These are phyloP conservation scores for Aaosphaeria arxii DNA, from an alignment of 2,329 filamentous ascomycete genomes.

Conservation along the genomic window DNA sequence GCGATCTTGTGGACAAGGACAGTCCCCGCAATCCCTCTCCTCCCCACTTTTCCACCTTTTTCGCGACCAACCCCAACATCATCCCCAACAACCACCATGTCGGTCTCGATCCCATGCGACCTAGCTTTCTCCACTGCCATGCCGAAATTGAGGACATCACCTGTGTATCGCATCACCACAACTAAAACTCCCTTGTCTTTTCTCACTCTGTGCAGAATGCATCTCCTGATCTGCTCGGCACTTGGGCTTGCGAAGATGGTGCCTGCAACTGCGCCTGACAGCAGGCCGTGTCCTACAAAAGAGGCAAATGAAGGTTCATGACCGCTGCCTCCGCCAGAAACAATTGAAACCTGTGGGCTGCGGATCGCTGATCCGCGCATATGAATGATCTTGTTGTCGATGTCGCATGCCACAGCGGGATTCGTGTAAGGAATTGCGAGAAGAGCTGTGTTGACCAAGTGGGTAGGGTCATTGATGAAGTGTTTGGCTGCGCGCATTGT, in stretches of 20 bases:
- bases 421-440: conserved; percentile 78
- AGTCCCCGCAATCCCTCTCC: conserved; percentile 86
- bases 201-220: conserved; percentile 70
- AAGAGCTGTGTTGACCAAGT: conserved; percentile 75
- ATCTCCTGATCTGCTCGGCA: conserved; percentile 77
- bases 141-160: conserved; percentile 78
- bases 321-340: conserved; percentile 85
- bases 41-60: conserved; percentile 85
- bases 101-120: conserved; percentile 70
- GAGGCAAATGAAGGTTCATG: conserved; percentile 86
- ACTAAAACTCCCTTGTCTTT: conserved; percentile 73
- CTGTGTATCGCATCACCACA: conserved; percentile 93
- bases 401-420: conserved; percentile 76
- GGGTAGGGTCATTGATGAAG: conserved; percentile 80
- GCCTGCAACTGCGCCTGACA: conserved; percentile 79
- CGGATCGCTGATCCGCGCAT: conserved; percentile 5
- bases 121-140: conserved; percentile 91
- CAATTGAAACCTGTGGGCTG: conserved; percentile 66
- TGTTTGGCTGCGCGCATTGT: conserved; percentile 58
- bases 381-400: conserved; percentile 68
- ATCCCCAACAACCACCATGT: conserved; percentile 90
- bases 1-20: conserved; percentile 89
- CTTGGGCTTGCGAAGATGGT: conserved; percentile 82
- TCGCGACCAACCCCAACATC: conserved; percentile 84
- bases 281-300: conserved; percentile 78